Evolutionary conservation across 2,329 filamentous ascomycete genomes (phyloP), one percentile per base, ranked within the genome.

Genomic region (Aspergillus tamarii): DNA sequence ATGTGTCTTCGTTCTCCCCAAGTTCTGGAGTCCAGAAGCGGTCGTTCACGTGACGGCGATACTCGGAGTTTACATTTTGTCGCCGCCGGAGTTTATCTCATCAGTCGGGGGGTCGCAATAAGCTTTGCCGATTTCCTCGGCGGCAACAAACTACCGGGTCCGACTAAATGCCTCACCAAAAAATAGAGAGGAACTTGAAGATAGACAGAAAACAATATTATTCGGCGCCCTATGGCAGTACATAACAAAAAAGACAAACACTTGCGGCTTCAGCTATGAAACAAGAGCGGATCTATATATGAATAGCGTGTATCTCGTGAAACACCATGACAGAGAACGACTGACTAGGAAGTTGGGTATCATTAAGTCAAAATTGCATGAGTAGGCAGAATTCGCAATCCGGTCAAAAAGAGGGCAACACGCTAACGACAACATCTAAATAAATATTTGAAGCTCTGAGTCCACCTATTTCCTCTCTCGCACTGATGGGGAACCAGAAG

Each of bases 401-500:
- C 26, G n/a, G 34, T n/a, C 45, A 59, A 39, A 45, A 41, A 43
- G 32, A 55, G 59, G 36, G 39, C 7, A 61, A 61, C 52, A 48
- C 55, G 64, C 61, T 30, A 54, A 54, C 57, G 39, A 54, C 21
- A 56, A 56, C 43, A 30, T 32, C 34, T 26, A 39, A 48, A 28
- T 21, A 6, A 66, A 39, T 32, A 63, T 12, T 32, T 26, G 28
- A 21, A 57, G 23, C 26, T 26, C 2, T 50, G 10, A 28, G 36
- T 36, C 32, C 4, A 34, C 32, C 65, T 68, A 76, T 39, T 53
- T 71, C 63, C 73, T 70, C 59, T 73, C 72, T 26, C 74, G 73
- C 34, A 72, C 43, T 16, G 55, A 56, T n/a, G 66, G 64, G 30
- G 64, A 59, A 21, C 59, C 46, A 16, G 50, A 46, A 39, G 55